These are phyloP conservation scores for Cnidoscolus chayamansa DNA, from an alignment of 441 rosid genomes.

Conservation along the genomic window DNA sequence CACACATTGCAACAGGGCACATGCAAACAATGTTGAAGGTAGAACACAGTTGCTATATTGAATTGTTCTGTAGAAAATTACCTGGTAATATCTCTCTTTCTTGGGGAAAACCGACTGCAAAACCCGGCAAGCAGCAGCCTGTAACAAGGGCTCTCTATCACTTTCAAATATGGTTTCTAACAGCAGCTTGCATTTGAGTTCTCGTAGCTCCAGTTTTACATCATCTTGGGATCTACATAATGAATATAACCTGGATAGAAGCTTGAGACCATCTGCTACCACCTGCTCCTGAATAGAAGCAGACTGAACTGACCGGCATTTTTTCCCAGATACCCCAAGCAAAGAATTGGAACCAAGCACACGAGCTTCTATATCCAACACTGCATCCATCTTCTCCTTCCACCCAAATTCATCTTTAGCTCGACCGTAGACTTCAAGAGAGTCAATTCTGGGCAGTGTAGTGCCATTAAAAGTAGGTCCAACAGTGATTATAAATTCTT, in stretches of 20 bases:
- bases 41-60: neutral
- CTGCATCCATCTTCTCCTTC: slow-evolving; percentile 98
- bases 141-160: slow-evolving; percentile 87
- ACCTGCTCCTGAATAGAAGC: slow-evolving; percentile 91
- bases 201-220: slow-evolving; percentile 46
- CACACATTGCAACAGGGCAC: neutral
- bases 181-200: slow-evolving; percentile 81
- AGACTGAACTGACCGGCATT: slow-evolving; percentile 62
- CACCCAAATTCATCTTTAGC: slow-evolving; percentile 99
- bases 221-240: slow-evolving; percentile 62
- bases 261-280: slow-evolving; percentile 89
- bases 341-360: slow-evolving; percentile 80
- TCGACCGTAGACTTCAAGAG: slow-evolving; percentile 97
- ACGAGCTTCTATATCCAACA: slow-evolving; percentile 96
- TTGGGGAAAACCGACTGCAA: slow-evolving; percentile 85
- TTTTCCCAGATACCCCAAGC: slow-evolving; percentile 69
- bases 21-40: neutral
- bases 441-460: slow-evolving; percentile 84
- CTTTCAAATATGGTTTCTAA: slow-evolving; percentile 87
- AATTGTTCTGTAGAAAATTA: slow-evolving; percentile 27
- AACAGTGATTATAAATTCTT: slow-evolving; percentile 82
- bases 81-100: slow-evolving; percentile 90
- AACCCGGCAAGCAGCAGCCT: slow-evolving; percentile 89
- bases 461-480: slow-evolving; percentile 91
- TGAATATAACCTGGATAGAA: slow-evolving; percentile 73